These are phyloP conservation scores for bread wheat (Triticum aestivum) DNA, from an alignment of 176 grass and related monocot genomes.

Conservation along the genomic window DNA sequence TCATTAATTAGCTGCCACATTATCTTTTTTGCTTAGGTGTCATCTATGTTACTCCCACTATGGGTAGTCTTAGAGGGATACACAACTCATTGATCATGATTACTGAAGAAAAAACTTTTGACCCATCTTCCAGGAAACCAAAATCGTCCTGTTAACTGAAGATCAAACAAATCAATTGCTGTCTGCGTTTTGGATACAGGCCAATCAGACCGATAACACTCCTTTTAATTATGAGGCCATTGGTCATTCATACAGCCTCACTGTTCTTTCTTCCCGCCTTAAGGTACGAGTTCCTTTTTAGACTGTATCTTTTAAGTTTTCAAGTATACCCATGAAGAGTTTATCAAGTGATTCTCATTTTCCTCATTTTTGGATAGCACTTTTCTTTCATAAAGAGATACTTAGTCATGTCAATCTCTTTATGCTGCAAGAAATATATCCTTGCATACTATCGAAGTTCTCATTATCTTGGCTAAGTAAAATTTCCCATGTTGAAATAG, in stretches of 20 bases:
- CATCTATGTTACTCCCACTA: too few species aligned
- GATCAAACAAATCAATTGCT: constrained; percentile 83
- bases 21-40: too few species aligned
- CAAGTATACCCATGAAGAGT: not conserved
- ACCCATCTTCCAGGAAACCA: constrained; percentile 59
- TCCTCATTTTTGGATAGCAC: not conserved
- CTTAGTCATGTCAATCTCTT: constrained; percentile 6
- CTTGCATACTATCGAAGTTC: constrained; percentile 14
- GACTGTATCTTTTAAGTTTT: not conserved
- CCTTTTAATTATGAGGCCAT: constrained; percentile 94
- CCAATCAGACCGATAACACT: constrained; percentile 77
- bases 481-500: constrained; percentile 18
- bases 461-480: constrained; percentile 19
- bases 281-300: constrained; percentile 50
- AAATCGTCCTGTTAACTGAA: constrained; percentile 72
- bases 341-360: not conserved
- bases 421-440: not conserved
- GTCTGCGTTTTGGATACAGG: constrained; percentile 91
- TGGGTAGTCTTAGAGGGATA: not conserved
- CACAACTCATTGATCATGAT: not conserved
- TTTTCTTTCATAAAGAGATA: constrained; percentile 4
- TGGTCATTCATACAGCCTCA: constrained; percentile 80
- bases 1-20: too few species aligned
- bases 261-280: constrained; percentile 69
- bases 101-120: not conserved